Conservation (phyloP, 306 rosid species). For the Castanea crenata region DNA sequence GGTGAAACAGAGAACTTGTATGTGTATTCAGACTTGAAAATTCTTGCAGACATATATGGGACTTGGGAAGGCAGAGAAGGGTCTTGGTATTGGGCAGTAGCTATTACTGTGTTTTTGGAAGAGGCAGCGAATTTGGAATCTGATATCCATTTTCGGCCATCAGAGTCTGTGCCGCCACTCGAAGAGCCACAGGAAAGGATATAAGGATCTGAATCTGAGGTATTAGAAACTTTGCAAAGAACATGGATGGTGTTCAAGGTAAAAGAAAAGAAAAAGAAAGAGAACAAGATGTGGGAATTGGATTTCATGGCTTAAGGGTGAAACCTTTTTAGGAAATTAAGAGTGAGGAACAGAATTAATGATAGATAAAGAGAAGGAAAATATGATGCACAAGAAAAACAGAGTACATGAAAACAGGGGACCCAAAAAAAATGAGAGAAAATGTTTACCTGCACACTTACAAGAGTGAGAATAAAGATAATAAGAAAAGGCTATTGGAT, state of each 20-base stretch:
- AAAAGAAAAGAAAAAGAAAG: constrained; percentile 11
- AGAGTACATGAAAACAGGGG: not conserved
- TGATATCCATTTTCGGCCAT: constrained; percentile 40
- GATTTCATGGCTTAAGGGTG: constrained; percentile 27
- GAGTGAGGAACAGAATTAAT: not conserved
- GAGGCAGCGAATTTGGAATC: constrained; percentile 30
- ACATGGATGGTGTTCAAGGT: not conserved
- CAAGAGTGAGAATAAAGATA: too few species aligned
- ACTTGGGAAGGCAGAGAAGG: constrained; percentile 47
- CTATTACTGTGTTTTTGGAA: constrained; percentile 4
- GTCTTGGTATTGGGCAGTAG: constrained; percentile 33
- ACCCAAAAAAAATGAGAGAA: not conserved
- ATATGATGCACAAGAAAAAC: not conserved
- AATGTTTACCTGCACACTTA: not conserved
- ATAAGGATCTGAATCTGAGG: constrained; percentile 17
- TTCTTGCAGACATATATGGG: constrained; percentile 52
- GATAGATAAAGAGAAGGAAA: not conserved
- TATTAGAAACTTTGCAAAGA: not conserved
- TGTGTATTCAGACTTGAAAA: constrained; percentile 27
- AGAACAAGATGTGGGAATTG: constrained; percentile 12
- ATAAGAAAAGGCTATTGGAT: too few species aligned
- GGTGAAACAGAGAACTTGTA: constrained; percentile 33
- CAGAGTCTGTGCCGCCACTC: constrained; percentile 26
- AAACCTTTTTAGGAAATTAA: not conserved
- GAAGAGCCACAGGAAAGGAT: constrained; percentile 46